Evolutionary conservation across 2,329 filamentous ascomycete species (phyloP).

Genomic region (Thelonectria blattea): DNA sequence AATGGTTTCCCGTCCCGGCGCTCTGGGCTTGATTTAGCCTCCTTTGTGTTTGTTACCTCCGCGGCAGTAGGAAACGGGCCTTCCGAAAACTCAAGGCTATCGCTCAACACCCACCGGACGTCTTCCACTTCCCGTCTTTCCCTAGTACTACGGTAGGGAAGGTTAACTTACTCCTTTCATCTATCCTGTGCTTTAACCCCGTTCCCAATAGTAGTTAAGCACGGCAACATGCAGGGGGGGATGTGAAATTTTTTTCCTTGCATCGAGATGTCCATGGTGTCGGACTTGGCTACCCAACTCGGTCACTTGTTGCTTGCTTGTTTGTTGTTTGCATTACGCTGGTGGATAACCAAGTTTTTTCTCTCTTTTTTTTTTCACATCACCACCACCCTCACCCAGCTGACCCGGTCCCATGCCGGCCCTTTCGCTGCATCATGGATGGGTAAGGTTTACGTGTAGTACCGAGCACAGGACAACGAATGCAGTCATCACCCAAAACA

Average conservation of each 20-base stretch:
- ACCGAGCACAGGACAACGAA: background rate
- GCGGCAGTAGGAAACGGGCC: constrained; percentile 7
- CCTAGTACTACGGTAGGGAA: too few species aligned
- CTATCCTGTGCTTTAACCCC: background rate
- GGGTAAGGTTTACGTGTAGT: background rate
- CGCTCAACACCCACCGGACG: background rate
- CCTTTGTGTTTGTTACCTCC: constrained; percentile 4
- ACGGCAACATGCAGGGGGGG: background rate
- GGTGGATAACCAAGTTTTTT: background rate
- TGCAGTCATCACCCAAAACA: background rate
- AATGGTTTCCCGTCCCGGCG: background rate
- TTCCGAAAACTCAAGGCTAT: background rate
- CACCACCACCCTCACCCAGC: background rate
- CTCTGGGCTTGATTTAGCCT: background rate
- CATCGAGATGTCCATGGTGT: constrained; percentile 2
- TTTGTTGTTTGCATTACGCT: background rate
- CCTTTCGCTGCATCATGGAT: background rate
- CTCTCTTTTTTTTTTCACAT: background rate
- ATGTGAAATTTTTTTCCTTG: constrained; percentile 6
- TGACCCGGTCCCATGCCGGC: constrained; percentile 3
- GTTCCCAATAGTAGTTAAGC: background rate
- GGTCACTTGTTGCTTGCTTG: background rate
- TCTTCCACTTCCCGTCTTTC: too few species aligned
- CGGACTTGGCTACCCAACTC: constrained; percentile 5
- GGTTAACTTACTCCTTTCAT: too few species aligned